A percentile compares a stretch with the other conserved stretches of the same genome.
Conservation (phyloP, 805 yeast species). For the Lachancea nothofagi region DNA sequence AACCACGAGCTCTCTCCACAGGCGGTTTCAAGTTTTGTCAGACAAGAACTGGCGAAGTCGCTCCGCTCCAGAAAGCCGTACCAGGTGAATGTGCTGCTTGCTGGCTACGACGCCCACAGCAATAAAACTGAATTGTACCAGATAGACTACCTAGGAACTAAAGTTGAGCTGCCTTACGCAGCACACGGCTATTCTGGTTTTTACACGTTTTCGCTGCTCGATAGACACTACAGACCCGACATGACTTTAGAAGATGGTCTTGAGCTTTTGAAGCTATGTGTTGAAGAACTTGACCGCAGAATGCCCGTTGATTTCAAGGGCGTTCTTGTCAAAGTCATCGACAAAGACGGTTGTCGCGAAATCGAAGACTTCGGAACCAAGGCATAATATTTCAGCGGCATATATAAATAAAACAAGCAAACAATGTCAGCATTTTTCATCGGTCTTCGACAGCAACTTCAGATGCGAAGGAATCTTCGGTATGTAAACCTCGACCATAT, state of each 20-base stretch:
- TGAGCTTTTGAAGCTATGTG: slow-evolving; percentile 62
- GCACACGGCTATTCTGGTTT: slow-evolving; percentile 99
- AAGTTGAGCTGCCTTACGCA: slow-evolving; percentile 86
- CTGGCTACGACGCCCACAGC: slow-evolving; percentile 64
- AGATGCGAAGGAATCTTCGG: no score
- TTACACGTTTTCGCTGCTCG: slow-evolving; percentile 83
- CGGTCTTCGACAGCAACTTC: no score
- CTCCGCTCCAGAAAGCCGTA: slow-evolving; percentile 92
- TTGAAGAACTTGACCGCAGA: slow-evolving; percentile 73
- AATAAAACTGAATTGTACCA: slow-evolving; percentile 67
- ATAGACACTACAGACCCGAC: slow-evolving; percentile 79
- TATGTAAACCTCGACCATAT: no score
- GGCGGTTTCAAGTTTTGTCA: slow-evolving; percentile 82
- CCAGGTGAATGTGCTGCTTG: slow-evolving; percentile 88
- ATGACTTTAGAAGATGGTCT: slow-evolving; percentile 76
- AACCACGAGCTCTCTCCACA: slow-evolving; percentile 73
- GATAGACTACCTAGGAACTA: slow-evolving; percentile 92
- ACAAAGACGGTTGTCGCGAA: slow-evolving; percentile 51
- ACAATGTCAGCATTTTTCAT: slow-evolving; percentile 3
- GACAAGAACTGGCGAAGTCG: slow-evolving; percentile 82
- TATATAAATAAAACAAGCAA: slow-evolving; percentile 2
- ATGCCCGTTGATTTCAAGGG: slow-evolving; percentile 86
- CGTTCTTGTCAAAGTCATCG: slow-evolving; percentile 59
- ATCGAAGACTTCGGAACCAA: slow-evolving; percentile 28
- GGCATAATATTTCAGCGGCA: neutral